A percentile compares a stretch with the other conserved stretches of the same genome.
Evolutionary conservation across 2,329 filamentous ascomycete species (phyloP).

Genomic region (Talaromyces albobiverticillius): DNA sequence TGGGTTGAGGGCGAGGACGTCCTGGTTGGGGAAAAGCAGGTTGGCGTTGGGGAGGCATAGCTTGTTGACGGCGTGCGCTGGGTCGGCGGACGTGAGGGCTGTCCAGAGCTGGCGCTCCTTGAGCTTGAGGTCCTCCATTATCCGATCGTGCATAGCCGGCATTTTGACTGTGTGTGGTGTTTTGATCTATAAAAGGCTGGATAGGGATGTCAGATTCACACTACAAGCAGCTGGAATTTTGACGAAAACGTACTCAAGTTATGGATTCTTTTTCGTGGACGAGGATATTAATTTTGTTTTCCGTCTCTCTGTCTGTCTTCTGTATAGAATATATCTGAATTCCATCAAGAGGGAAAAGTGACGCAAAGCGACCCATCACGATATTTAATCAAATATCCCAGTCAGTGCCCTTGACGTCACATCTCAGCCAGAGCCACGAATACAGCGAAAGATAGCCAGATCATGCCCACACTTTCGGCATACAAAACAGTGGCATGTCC

Average conservation of each 20-base stretch:
- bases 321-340: not conserved
- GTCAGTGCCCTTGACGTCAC: too few species aligned
- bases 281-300: too few species aligned
- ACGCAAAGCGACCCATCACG: too few species aligned
- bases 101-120: constrained; percentile 38
- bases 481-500: too few species aligned
- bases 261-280: not conserved
- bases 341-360: too few species aligned
- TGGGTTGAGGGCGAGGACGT: constrained; percentile 31
- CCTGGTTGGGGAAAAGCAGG: constrained; percentile 32
- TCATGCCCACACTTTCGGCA: too few species aligned
- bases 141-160: constrained; percentile 37
- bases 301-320: not conserved
- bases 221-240: too few species aligned
- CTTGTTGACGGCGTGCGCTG: constrained; percentile 31
- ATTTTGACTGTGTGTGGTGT: constrained; percentile 18
- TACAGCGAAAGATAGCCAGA: not conserved
- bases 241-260: not conserved
- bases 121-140: constrained; percentile 32
- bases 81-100: constrained; percentile 35
- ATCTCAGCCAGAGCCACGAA: too few species aligned
- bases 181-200: not conserved
- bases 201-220: not conserved
- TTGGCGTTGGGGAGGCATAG: constrained; percentile 30
- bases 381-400: too few species aligned